A percentile compares a stretch with the other conserved stretches of the same genome.
Conservation (phyloP, 495 filamentous ascomycete species). For the Neurospora hispaniola region DNA sequence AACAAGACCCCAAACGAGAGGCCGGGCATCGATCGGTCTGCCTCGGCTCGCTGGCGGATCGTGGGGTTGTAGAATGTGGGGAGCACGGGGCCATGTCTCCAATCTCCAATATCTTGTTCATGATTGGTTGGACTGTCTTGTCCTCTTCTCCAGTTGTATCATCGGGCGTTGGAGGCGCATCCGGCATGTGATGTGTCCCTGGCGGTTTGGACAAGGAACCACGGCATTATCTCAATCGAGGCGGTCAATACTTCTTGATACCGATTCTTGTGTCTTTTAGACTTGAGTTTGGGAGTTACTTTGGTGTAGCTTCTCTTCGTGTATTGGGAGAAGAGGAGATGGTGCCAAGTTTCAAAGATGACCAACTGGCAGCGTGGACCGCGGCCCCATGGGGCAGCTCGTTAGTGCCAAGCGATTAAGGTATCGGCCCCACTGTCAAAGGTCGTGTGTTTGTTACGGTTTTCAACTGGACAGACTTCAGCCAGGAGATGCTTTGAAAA, state of each 20-base stretch:
- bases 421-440: not conserved
- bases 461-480: not conserved
- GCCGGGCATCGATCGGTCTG: not conserved
- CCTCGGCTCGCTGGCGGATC: not conserved
- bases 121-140: not conserved
- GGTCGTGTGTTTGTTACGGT: not conserved
- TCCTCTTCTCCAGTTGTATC: not conserved
- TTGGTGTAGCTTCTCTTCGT: no score
- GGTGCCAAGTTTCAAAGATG: not conserved
- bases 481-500: not conserved
- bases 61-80: not conserved
- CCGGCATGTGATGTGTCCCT: not conserved
- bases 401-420: not conserved
- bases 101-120: not conserved
- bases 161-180: not conserved
- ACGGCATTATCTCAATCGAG: not conserved
- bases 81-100: not conserved
- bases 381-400: not conserved
- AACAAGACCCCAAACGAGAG: not conserved
- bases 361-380: not conserved
- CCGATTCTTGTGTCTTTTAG: not conserved
- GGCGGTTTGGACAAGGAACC: not conserved
- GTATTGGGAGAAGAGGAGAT: no score
- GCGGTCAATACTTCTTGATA: not conserved
- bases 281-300: not conserved